A percentile compares a stretch with the other conserved stretches of the same genome.
These are phyloP conservation scores for Adansonia madagascariensis DNA, from an alignment of 441 rosid species.

Conservation along the genomic window DNA sequence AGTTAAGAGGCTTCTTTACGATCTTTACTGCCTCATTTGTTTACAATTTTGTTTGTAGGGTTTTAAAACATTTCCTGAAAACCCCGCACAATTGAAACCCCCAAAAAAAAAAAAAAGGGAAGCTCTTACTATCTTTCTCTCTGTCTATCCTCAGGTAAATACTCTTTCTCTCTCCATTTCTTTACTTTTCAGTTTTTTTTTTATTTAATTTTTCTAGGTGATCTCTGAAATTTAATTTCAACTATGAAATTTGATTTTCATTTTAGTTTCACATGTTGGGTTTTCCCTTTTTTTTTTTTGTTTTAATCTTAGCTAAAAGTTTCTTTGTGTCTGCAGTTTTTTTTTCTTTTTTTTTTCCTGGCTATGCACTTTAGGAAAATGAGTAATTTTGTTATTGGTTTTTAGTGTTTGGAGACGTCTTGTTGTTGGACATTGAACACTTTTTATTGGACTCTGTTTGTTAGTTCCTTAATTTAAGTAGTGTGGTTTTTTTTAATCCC, in stretches of 20 bases:
- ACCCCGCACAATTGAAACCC: neutral
- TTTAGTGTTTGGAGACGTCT: neutral
- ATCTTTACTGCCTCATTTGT: neutral
- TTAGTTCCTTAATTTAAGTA: neutral
- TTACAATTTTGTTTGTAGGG: neutral
- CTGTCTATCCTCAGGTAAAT: neutral
- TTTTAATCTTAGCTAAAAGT: neutral
- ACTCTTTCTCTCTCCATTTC: neutral
- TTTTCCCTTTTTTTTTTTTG: neutral
- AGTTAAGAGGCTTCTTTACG: neutral
- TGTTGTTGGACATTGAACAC: neutral
- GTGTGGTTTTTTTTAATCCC: too few relatives aligned
- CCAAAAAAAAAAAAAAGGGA: too few relatives aligned
- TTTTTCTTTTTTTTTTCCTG: neutral
- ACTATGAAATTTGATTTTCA: neutral
- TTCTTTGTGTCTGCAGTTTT: neutral
- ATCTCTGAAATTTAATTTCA: neutral
- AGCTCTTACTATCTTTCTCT: neutral
- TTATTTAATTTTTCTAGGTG: neutral
- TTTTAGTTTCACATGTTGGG: neutral
- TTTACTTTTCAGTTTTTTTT: neutral
- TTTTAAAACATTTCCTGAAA: neutral
- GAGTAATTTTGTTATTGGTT: neutral
- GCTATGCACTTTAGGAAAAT: neutral
- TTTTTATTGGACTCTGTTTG: neutral